Evolutionary conservation across 2,329 filamentous ascomycete genomes (phyloP).

Genomic region (Aspergillus luchuensis): DNA sequence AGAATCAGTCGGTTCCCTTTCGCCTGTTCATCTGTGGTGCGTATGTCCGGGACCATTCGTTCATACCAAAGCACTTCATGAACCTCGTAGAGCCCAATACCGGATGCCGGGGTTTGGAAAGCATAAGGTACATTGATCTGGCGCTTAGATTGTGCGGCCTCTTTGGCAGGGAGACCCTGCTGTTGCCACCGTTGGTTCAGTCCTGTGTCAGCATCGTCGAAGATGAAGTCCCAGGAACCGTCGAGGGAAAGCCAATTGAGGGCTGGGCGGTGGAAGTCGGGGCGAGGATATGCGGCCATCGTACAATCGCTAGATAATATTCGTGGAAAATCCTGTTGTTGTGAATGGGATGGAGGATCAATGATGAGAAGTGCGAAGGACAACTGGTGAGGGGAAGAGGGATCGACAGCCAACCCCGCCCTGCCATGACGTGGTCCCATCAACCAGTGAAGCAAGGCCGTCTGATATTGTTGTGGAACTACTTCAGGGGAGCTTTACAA

Average conservation of each 20-base stretch:
- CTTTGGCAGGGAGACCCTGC: slow-evolving; percentile 48
- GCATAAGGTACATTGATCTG: slow-evolving; percentile 66
- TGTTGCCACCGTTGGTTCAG: slow-evolving; percentile 57
- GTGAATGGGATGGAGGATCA: background rate
- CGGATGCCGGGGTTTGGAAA: slow-evolving; percentile 66
- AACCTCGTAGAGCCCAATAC: slow-evolving; percentile 61
- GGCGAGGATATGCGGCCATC: slow-evolving; percentile 57
- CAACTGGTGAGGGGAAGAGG: background rate
- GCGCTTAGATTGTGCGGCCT: slow-evolving; percentile 47
- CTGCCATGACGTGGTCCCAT: no score
- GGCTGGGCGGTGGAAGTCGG: slow-evolving; percentile 61
- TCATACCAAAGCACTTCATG: slow-evolving; percentile 72
- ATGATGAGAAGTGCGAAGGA: background rate
- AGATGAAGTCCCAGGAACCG: slow-evolving; percentile 65
- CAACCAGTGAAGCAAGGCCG: no score
- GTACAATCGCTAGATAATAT: background rate
- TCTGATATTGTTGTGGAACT: no score
- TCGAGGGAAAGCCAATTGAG: slow-evolving; percentile 64
- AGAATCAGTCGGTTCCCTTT: slow-evolving; percentile 43
- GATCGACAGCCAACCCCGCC: background rate
- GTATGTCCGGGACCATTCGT: slow-evolving; percentile 54
- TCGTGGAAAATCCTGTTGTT: background rate
- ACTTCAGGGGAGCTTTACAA: no score
- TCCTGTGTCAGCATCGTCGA: slow-evolving; percentile 65
- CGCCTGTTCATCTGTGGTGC: slow-evolving; percentile 46